Conservation (phyloP, 805 yeast species). For the Cyberlindnera galapagoensis region DNA sequence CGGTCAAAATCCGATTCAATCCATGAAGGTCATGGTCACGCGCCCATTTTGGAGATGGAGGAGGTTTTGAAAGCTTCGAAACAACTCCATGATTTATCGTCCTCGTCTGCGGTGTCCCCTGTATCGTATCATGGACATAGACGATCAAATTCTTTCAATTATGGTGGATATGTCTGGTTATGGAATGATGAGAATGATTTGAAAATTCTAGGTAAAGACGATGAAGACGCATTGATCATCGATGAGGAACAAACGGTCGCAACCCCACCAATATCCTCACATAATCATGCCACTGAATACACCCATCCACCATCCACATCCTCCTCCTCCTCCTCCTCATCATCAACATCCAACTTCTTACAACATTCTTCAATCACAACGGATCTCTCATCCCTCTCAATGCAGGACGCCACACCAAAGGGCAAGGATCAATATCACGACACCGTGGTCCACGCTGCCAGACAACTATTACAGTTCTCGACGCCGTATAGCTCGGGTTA, state of each 20-base stretch:
- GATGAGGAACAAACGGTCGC: constrained; percentile 1
- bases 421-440: constrained; percentile 18
- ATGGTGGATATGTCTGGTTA: constrained; percentile 25
- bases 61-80: constrained; percentile 24
- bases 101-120: background rate
- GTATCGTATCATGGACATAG: background rate
- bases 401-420: constrained; percentile 16
- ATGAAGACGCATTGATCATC: constrained; percentile 4
- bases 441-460: constrained; percentile 21
- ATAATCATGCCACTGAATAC: constrained; percentile 1
- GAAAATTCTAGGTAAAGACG: constrained; percentile 18
- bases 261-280: constrained; percentile 1
- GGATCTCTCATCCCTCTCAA: background rate
- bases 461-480: constrained; percentile 17
- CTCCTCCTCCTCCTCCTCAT: background rate
- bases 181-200: constrained; percentile 20
- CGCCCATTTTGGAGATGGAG: constrained; percentile 20
- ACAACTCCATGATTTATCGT: constrained; percentile 22
- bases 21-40: background rate
- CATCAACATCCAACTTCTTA: constrained; percentile 2
- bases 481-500: constrained; percentile 3
- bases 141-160: constrained; percentile 14
- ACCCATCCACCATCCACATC: background rate
- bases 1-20: constrained; percentile 21
- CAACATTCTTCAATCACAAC: background rate